Conservation (phyloP, 495 filamentous ascomycete species). For the Daldinia concentrica region DNA sequence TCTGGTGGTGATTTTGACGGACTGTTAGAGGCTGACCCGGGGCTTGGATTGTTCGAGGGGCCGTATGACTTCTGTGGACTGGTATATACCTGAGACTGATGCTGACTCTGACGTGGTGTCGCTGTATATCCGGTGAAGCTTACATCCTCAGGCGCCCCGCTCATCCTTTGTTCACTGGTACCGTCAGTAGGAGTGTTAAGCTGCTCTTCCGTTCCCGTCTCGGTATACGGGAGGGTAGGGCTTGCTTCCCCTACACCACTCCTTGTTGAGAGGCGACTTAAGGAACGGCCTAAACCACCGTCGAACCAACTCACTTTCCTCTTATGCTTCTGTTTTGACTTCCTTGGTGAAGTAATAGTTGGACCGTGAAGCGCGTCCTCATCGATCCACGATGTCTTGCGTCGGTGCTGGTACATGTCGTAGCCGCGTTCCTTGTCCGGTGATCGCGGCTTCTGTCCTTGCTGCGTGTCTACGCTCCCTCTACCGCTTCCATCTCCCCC, state of each 20-base stretch:
- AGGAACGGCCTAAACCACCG: slow-evolving; percentile 32
- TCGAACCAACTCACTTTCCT: slow-evolving; percentile 41
- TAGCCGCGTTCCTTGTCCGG: slow-evolving; percentile 43
- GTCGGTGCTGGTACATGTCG: slow-evolving; percentile 37
- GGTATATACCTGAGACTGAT: slow-evolving; percentile 20
- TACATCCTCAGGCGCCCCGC: not conserved
- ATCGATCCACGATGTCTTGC: slow-evolving; percentile 53
- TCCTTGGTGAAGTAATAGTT: slow-evolving; percentile 40
- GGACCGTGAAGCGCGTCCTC: slow-evolving; percentile 56
- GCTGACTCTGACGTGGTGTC: slow-evolving; percentile 17
- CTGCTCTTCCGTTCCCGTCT: not conserved
- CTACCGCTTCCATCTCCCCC: slow-evolving; percentile 12
- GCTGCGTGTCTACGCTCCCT: slow-evolving; percentile 16
- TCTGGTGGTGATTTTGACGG: slow-evolving; percentile 29
- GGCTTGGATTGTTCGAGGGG: slow-evolving; percentile 8
- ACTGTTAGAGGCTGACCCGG: slow-evolving; percentile 11
- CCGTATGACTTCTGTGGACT: slow-evolving; percentile 25
- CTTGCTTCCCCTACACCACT: slow-evolving; percentile 38
- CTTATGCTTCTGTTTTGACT: slow-evolving; percentile 23
- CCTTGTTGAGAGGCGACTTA: slow-evolving; percentile 41
- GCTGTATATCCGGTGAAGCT: slow-evolving; percentile 9
- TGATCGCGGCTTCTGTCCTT: slow-evolving; percentile 17
- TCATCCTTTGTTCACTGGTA: not conserved
- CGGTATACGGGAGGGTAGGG: slow-evolving; percentile 44
- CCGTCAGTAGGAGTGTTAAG: not conserved